phyloP scores from a whole-genome alignment of 352 stramenopile species.

The Salisapilia sapeloensis region DNA sequence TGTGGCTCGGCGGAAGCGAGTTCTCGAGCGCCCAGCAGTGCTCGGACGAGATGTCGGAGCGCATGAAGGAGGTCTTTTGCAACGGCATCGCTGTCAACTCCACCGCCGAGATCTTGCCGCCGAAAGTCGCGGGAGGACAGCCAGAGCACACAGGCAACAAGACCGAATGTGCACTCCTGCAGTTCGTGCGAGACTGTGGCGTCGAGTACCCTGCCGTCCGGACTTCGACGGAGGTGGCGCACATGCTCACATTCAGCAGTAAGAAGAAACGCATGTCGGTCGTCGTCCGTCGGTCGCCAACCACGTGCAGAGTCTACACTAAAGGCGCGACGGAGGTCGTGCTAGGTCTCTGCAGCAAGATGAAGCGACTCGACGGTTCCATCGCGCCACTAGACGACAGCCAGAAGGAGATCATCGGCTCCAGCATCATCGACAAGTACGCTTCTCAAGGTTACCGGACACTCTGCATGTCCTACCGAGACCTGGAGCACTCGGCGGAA shows the following conservation, averaged over 20 bases:
- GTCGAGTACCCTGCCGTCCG: slow-evolving; percentile 40
- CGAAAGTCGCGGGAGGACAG: slow-evolving; percentile 25
- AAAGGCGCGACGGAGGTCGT: slow-evolving; percentile 68
- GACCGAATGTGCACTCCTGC: slow-evolving; percentile 57
- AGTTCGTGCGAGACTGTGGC: slow-evolving; percentile 51
- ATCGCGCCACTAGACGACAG: slow-evolving; percentile 21
- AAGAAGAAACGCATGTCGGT: slow-evolving; percentile 76
- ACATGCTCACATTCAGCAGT: slow-evolving; percentile 75
- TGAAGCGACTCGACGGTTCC: slow-evolving; percentile 47
- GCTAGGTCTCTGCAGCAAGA: slow-evolving; percentile 42
- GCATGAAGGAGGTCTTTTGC: slow-evolving; percentile 46
- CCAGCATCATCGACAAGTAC: slow-evolving; percentile 56
- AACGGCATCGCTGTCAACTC: slow-evolving; percentile 58
- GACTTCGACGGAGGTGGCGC: slow-evolving; percentile 24
- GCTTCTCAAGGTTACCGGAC: slow-evolving; percentile 71
- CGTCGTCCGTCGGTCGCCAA: slow-evolving; percentile 23
- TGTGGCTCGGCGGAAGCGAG: slow-evolving; percentile 55
- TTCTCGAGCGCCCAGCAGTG: slow-evolving; percentile 29
- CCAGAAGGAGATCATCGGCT: slow-evolving; percentile 49
- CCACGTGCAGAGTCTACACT: slow-evolving; percentile 48
- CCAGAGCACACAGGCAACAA: slow-evolving; percentile 72
- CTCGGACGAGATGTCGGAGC: slow-evolving; percentile 33
- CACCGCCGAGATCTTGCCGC: slow-evolving; percentile 44
- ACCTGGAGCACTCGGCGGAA: slow-evolving; percentile 41
- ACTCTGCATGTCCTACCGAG: slow-evolving; percentile 70